phyloP scores from a whole-genome alignment of 805 yeast species.

The Diddensiella santjacobensis region DNA sequence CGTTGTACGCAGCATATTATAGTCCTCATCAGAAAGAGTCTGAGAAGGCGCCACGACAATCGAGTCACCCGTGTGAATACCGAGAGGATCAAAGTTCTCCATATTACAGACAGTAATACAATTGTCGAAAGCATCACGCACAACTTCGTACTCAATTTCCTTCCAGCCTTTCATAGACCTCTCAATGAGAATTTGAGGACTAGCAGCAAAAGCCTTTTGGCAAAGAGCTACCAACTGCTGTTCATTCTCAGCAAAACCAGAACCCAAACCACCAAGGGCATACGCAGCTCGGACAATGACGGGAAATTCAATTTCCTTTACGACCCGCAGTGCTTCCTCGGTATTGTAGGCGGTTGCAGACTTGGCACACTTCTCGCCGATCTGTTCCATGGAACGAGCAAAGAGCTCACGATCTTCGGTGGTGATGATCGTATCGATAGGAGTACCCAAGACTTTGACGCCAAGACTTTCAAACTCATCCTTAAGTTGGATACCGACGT shows the following conservation, averaged over 20 bases:
- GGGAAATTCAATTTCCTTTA: constrained; percentile 84
- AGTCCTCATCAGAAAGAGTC: constrained; percentile 93
- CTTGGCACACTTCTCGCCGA: constrained; percentile 91
- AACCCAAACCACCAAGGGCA: constrained; percentile 96
- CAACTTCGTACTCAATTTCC: constrained; percentile 98
- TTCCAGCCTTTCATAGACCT: constrained; percentile 99
- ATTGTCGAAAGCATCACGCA: constrained; percentile 93
- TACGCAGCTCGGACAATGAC: constrained; percentile 96
- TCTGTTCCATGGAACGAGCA: constrained; percentile 91
- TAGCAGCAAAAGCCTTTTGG: constrained; percentile 87
- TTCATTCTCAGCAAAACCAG: constrained; percentile 93
- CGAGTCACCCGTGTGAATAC: constrained; percentile 98
- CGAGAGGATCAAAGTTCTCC: constrained; percentile 98
- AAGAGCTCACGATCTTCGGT: constrained; percentile 98
- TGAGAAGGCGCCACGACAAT: constrained; percentile 99
- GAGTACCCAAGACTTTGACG: constrained; percentile 95
- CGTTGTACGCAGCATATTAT: constrained; percentile 95
- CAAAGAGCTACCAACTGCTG: constrained; percentile 78
- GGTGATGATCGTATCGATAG: constrained; percentile 90
- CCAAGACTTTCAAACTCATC: constrained; percentile 91
- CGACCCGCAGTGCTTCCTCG: constrained; percentile 82
- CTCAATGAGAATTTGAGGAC: constrained; percentile 95
- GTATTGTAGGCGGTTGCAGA: constrained; percentile 80
- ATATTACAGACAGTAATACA: constrained; percentile 98
- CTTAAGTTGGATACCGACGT: constrained; percentile 92